Evolutionary conservation across 2,329 filamentous ascomycete genomes (phyloP), one percentile per base, ranked within the genome.

Genomic region (Neonectria faginata): DNA sequence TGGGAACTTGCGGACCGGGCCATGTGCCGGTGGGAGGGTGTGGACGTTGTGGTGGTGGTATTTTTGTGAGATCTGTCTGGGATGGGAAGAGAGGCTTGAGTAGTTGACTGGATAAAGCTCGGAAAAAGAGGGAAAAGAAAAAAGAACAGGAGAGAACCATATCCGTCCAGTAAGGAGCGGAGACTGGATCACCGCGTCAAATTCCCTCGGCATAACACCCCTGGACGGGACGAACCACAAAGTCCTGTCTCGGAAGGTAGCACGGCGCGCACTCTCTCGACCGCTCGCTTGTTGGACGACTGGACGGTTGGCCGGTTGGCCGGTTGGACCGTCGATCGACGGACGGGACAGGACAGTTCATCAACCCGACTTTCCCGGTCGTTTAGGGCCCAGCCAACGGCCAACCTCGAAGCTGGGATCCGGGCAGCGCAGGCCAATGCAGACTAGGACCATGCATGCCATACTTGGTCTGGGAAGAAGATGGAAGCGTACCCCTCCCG

Each of bases 171-270:
- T 27, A 36, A 29, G 39, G 20, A 11, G 41, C 39, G 29, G 60
- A 52, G 42, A 50, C n/a, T 22, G 36, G 44, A 42, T 18, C 39
- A 36, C 51, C 54, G 55, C 51, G 56, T 27, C 44, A 60, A 60
- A 56, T 64, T 64, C 60, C 66, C 60, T 67, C 50, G 44, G 50
- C 60, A 63, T 59, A 54, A 60, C 48, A 56, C 60, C 54, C 59
- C 62, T 41, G 22, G 62, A 52, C 39, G 41, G 20, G 63, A 60
- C 18, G 59, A 67, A 63, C 52, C 56, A 47, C 52, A 54, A 44
- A 58, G 55, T 50, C 51, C 44, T 18, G 47, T 22, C 54, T 22
- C 47, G 45, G 55, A 27, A 62, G 51, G 20, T 22, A 55, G 42
- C 29, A 20, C 48, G 50, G 51, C n/a, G 39, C 18, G 39, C 39